Percentiles rank a stretch among this genome's conserved stretches.
Evolutionary conservation across 371 early-diverging fungal genomes (phyloP).

Genomic region (Mucor circinelloides): DNA sequence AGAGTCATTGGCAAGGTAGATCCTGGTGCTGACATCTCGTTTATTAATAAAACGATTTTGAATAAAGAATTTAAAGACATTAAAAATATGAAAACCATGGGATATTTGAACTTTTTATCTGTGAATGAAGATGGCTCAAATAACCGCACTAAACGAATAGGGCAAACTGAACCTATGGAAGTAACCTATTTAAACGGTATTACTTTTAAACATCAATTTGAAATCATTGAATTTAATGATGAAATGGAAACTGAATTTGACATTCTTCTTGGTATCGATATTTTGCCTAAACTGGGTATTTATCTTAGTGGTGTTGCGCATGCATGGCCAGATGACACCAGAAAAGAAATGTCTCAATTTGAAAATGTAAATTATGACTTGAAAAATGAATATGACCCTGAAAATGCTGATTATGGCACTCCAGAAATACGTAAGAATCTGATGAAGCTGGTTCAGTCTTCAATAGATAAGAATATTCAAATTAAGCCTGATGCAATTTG

Average conservation of each 20-base stretch:
- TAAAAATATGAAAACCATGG: too few relatives aligned
- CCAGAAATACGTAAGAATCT: background rate
- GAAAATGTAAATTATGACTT: conserved; percentile 1
- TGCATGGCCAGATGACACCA: background rate
- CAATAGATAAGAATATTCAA: background rate
- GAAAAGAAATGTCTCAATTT: too few relatives aligned
- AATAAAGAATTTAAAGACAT: too few relatives aligned
- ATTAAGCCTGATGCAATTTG: background rate
- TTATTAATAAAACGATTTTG: too few relatives aligned
- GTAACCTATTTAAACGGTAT: background rate
- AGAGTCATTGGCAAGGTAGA: too few relatives aligned
- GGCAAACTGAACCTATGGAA: conserved; percentile 1
- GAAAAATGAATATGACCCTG: background rate
- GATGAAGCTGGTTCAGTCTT: background rate
- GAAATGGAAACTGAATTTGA: background rate
- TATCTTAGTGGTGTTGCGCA: conserved; percentile 6
- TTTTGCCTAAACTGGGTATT: background rate
- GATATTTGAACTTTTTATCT: too few relatives aligned
- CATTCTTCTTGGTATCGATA: background rate
- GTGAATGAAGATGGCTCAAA: too few relatives aligned
- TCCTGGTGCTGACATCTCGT: too few relatives aligned
- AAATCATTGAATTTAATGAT: background rate
- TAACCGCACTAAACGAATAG: too few relatives aligned
- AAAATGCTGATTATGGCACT: conserved; percentile 6
- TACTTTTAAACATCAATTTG: background rate